Base-by-base conservation (phyloP, 2,329 filamentous ascomycete genomes). In the Bimuria novae-zelandiae region DNA sequence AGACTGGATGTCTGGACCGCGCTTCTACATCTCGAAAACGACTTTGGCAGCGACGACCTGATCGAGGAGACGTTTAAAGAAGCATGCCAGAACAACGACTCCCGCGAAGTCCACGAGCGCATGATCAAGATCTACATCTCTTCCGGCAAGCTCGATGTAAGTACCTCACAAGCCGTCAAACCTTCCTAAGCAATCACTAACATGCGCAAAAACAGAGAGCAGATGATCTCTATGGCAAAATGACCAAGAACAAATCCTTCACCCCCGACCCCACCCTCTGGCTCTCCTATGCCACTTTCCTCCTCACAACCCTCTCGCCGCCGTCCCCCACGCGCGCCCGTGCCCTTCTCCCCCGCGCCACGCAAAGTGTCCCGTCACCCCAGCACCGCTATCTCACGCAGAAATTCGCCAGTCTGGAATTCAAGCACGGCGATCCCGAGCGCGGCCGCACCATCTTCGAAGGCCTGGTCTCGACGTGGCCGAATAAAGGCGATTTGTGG, bases 1-100 rank as follows among this genome's bases (percentile, higher is more conserved):
- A 97, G 97, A 77, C 80, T 96, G 64, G 96, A 97, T 72, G 85
- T 97, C 48, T 99, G 94, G 95, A 87, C 95, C 54, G 94, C 92
- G 0, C 85, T 93, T 71, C 84, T 99, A 64, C 97, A 99, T 78
- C 79, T 99, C 63, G 94, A 99, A 76, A 92, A 94, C 59, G 87
- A 89, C 6, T 97, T 95, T 70, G 91, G 91, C 56, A 90, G 83
- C 61, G 89, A 94, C 52, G 89, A 94, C 54, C 87, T 84, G 0
- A 80, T 96, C 1, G 90, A 96, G 16, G 86, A 90, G 25, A 86
- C 92, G 7, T 97, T 99, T 80, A 92, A 90, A 78, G 86, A 90
- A 49, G 93, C 94, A 1, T 96, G 91, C 73, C 89, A 95, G 75
- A 92, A 95, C 77, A 97, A 97, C 71, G 92, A 97, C 69, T 83